A percentile compares a stretch with the other conserved stretches of the same genome.
phyloP scores from a whole-genome alignment of 352 stramenopile species.

The Albugo laibachii region DNA sequence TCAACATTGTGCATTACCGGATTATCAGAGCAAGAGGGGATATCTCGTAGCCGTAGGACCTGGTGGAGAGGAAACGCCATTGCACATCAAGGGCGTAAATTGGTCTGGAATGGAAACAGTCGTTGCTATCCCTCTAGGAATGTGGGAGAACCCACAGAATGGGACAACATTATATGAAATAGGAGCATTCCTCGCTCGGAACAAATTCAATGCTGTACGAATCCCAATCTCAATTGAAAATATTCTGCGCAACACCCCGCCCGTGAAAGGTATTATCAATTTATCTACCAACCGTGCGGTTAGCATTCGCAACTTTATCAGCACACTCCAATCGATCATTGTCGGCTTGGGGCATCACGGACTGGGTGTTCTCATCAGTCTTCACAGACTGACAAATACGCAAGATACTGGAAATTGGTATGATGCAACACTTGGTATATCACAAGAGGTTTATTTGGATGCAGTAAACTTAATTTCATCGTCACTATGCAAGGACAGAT shows the following conservation, averaged over 20 bases:
- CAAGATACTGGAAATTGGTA: slow-evolving; percentile 48
- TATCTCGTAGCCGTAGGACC: slow-evolving; percentile 17
- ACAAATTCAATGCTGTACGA: slow-evolving; percentile 72
- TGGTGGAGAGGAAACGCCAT: slow-evolving; percentile 29
- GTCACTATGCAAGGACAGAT: slow-evolving; percentile 32
- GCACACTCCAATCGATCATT: slow-evolving; percentile 45
- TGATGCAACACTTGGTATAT: slow-evolving; percentile 20
- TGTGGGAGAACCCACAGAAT: slow-evolving; percentile 53
- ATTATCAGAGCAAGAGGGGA: slow-evolving; percentile 43
- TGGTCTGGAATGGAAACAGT: slow-evolving; percentile 62
- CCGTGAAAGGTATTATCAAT: slow-evolving; percentile 42
- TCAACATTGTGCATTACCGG: slow-evolving; percentile 22
- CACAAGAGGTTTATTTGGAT: slow-evolving; percentile 32
- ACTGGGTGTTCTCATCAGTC: slow-evolving; percentile 54
- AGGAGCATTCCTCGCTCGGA: slow-evolving; percentile 42
- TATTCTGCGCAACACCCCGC: slow-evolving; percentile 38
- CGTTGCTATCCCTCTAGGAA: slow-evolving; percentile 25
- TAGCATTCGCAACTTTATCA: slow-evolving; percentile 48
- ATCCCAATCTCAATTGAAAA: slow-evolving; percentile 48
- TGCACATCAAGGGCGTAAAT: slow-evolving; percentile 44
- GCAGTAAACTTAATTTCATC: slow-evolving; percentile 32
- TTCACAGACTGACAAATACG: slow-evolving; percentile 41
- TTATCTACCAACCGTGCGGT: slow-evolving; percentile 43
- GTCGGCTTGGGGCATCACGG: slow-evolving; percentile 41
- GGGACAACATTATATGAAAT: slow-evolving; percentile 60